Evolutionary conservation across 23 red algal species (phyloP), one percentile per base, ranked within the genome.

Genomic region (Gracilariopsis chorda): DNA sequence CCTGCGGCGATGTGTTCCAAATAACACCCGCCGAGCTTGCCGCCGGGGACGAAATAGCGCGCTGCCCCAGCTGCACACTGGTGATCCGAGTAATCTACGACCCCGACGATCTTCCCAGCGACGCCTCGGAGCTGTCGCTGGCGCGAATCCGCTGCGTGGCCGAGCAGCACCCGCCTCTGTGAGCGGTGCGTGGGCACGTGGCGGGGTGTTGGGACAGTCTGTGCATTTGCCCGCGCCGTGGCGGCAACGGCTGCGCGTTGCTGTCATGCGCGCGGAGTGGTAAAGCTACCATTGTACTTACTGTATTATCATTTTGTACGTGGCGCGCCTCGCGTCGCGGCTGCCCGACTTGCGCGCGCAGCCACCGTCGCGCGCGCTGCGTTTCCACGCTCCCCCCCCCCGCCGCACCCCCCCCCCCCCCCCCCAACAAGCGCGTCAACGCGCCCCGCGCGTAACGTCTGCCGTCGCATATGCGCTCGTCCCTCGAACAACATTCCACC

Each of bases 1-100:
- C 96, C 1, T 98, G 96, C 51, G 96, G 96, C 2, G 96, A 98
- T 84, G 27, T 98, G 30, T 98, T 98, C 63, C 87, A 87, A 44
- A 82, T 98, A 6, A 95, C 96, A 17, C 35, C 53, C 23, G 88
- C 57, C 35, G 96, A 98, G 45, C 74, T 98, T 24, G 61, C 74
- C 32, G 43, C 68, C 13, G 96, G 96, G 24, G 96, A 98, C 37
- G 92, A 98, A 41, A 90, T 98, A 21, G 96, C 92, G 34, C 71
- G 56, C 59, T 98, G 96, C 70, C 96, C 96, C 28, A 88, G 78
- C 28, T 98, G 96, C 83, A 89, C 96, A n/a, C 82, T 98, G 29
- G 57, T 92, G 10, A 65, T 98, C 0, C 76, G 92, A 1, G 96
- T 98, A 8, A 88, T 98, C 17, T 98, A 98, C 52, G 93, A 98